phyloP scores from a whole-genome alignment of 2,329 filamentous ascomycete species.

The Claviceps africana region DNA sequence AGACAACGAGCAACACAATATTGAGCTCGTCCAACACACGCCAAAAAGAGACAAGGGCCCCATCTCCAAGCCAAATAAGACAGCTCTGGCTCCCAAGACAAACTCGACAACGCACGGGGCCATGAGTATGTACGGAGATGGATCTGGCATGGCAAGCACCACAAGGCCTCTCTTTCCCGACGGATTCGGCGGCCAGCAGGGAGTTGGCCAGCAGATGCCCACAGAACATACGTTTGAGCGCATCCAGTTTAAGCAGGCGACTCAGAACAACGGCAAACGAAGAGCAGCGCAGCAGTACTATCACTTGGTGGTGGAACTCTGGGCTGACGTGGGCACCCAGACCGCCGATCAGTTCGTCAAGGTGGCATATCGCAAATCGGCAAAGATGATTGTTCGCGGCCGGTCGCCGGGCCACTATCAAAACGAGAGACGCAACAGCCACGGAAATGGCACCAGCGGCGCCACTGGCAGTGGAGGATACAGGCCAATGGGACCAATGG shows the following conservation, averaged over 20 bases:
- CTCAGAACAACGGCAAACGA: constrained; percentile 84
- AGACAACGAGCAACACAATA: constrained; percentile 57
- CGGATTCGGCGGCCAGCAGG: constrained; percentile 19
- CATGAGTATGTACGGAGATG: constrained; percentile 30
- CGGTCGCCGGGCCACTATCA: constrained; percentile 72
- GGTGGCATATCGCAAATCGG: constrained; percentile 58
- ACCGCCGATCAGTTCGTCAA: constrained; percentile 47
- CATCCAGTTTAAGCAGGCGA: constrained; percentile 89
- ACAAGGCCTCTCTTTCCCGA: constrained; percentile 27
- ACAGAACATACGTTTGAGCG: constrained; percentile 62
- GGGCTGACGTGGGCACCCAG: constrained; percentile 47
- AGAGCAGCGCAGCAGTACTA: constrained; percentile 87
- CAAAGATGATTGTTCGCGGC: constrained; percentile 76
- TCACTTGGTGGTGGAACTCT: constrained; percentile 76
- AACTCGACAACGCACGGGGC: constrained; percentile 34
- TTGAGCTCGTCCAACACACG: constrained; percentile 80
- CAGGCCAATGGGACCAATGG: constrained; percentile 12
- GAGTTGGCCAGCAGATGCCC: constrained; percentile 24
- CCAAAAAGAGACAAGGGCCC: constrained; percentile 85
- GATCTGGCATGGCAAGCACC: constrained; percentile 13
- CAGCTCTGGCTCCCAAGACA: constrained; percentile 55
- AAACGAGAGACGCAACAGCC: constrained; percentile 52
- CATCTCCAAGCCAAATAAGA: constrained; percentile 56
- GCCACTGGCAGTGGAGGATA: constrained; percentile 45
- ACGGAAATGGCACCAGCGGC: constrained; percentile 53